These are phyloP conservation scores for Starmerella stellata DNA, from an alignment of 805 yeast species.

Conservation along the genomic window DNA sequence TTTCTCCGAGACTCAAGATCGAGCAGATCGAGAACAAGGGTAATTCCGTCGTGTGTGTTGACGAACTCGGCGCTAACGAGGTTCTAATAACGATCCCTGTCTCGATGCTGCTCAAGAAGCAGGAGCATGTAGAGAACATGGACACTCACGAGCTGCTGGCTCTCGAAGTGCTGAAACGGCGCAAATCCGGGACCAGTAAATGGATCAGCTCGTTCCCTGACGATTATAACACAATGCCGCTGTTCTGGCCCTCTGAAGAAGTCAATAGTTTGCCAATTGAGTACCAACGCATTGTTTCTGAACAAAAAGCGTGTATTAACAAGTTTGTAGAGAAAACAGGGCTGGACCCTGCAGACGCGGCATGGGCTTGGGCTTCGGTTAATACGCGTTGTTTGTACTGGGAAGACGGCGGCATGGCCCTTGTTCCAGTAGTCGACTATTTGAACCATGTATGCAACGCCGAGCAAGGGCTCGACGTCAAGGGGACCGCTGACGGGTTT, in stretches of 20 bases:
- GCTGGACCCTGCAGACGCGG: not conserved
- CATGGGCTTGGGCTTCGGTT: conserved; percentile 72
- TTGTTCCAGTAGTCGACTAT: conserved; percentile 85
- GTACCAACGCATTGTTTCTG: conserved; percentile 10
- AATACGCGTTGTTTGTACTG: conserved; percentile 82
- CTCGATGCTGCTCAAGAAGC: not conserved
- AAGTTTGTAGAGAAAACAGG: not conserved
- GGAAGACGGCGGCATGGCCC: conserved; percentile 53
- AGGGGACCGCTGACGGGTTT: conserved; percentile 39
- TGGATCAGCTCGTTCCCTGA: conserved; percentile 50
- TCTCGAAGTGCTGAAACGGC: conserved; percentile 3
- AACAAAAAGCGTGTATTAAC: conserved; percentile 10
- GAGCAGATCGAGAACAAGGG: conserved; percentile 34
- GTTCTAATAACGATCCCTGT: conserved; percentile 13
- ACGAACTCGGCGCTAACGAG: conserved; percentile 20
- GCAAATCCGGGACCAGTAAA: not conserved
- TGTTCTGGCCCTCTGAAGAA: conserved; percentile 35
- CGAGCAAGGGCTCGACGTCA: conserved; percentile 14
- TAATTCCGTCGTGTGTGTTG: conserved; percentile 38
- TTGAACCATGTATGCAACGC: conserved; percentile 43
- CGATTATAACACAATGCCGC: conserved; percentile 42
- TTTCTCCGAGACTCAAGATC: conserved; percentile 22
- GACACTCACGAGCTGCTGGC: conserved; percentile 14
- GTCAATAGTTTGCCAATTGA: conserved; percentile 12
- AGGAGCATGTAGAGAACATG: not conserved